Percentiles rank a stretch among this genome's conserved stretches.
Evolutionary conservation across 73 alveolate species (phyloP).

Genomic region (Paramecium sexaurelia): DNA sequence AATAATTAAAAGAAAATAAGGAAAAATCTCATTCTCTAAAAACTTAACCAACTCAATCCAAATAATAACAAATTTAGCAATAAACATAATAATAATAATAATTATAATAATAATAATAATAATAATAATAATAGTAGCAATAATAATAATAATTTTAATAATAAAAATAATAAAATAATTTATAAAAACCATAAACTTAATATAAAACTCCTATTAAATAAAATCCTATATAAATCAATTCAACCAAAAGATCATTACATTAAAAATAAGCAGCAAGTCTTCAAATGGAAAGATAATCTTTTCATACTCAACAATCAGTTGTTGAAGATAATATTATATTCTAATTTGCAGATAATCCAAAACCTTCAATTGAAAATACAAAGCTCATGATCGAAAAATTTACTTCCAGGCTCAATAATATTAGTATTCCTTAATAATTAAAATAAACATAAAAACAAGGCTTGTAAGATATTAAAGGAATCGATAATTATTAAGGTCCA

Average conservation of each 20-base stretch:
- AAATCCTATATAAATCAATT: not conserved
- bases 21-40: conserved; percentile 23
- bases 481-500: conserved; percentile 2
- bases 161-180: not conserved
- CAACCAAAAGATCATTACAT: not conserved
- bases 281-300: not conserved
- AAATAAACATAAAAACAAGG: not conserved
- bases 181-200: not conserved
- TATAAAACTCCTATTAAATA: not conserved
- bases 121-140: not conserved
- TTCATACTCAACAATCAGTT: not conserved
- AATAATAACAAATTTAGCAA: not conserved
- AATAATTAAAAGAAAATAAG: conserved; percentile 2
- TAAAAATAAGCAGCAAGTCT: conserved; percentile 10
- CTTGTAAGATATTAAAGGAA: not conserved
- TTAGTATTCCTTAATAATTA: not conserved
- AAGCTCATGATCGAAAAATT: not conserved
- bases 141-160: not conserved
- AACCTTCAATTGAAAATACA: not conserved
- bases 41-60: not conserved
- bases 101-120: not conserved
- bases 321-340: not conserved
- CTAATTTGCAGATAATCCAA: not conserved
- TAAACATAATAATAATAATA: not conserved
- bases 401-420: not conserved